A percentile compares a stretch with the other conserved stretches of the same genome.
These are phyloP conservation scores for Leishmania tarentolae DNA, from an alignment of 208 protist genomes.

Conservation along the genomic window DNA sequence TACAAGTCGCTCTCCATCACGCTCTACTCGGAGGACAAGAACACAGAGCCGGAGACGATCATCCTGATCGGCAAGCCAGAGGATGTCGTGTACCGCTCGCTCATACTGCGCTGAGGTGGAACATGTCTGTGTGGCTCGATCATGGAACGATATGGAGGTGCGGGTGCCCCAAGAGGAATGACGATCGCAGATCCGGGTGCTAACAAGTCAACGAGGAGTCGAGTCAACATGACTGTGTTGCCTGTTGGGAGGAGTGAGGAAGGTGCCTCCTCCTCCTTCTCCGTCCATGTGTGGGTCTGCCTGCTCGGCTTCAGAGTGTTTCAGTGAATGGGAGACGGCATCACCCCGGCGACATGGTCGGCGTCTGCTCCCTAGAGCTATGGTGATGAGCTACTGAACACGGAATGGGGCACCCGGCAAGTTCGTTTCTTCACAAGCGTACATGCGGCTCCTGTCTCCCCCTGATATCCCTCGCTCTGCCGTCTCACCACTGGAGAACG, in stretches of 20 bases:
- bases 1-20: slow-evolving; percentile 84
- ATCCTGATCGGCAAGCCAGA: slow-evolving; percentile 86
- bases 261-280: background rate
- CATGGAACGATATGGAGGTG: background rate
- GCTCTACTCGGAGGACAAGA: slow-evolving; percentile 47
- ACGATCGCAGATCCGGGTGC: background rate
- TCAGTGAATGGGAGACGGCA: background rate
- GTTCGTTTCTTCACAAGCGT: background rate
- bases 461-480: background rate
- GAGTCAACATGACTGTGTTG: background rate
- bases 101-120: slow-evolving; percentile 38
- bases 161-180: background rate
- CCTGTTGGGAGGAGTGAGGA: background rate
- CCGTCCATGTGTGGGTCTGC: background rate
- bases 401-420: background rate
- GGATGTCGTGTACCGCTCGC: slow-evolving; percentile 71
- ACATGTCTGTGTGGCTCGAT: background rate
- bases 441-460: background rate
- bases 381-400: background rate
- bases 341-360: background rate
- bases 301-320: background rate
- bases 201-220: background rate
- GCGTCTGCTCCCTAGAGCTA: background rate
- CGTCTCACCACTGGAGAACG: background rate
- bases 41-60: slow-evolving; percentile 73